Evolutionary conservation across 139 green algal species (phyloP), one percentile per base, ranked within the genome.

Genomic region (Trebouxia sp.): DNA sequence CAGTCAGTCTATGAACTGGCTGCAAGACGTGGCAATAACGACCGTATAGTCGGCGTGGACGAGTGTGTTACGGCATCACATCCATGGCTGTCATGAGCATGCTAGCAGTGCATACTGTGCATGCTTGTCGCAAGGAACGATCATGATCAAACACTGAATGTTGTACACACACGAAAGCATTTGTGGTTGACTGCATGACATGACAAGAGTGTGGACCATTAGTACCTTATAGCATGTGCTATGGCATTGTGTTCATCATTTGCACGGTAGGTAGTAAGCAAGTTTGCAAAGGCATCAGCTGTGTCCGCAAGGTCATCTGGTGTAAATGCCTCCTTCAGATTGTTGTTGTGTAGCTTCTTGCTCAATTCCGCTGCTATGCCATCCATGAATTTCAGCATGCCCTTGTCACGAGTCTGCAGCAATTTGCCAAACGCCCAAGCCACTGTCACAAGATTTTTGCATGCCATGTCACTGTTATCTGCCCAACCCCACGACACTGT

Each of bases 321-420:
- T 17, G 62, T 72, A 3, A 72, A 72, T 20, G 62, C 62, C n/a
- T 72, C 62, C 62, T 45, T 72, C 32, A 72, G 35, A 32, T 45
- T 30, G 32, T 72, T 72, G 35, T 72, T 72, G 62, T 72, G 62
- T 2, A 72, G 62, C 62, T 72, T 72, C 12, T 72, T 72, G 32
- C 62, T 72, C 8, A 72, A 35, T 35, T 72, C 62, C 14, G 62
- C 62, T 45, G 62, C 62, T 28, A 72, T 45, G 32, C 28, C 35
- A n/a, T 72, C 62, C 35, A 45, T 28, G 32, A 72, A 72, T 3
- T 43, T 30, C 17, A 72, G 32, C 32, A 45, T 12, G 62, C 35
- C n/a, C 42, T 35, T 11, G 15, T 72, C 12, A 24, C 62, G 43
- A 5, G n/a, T 17, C 24, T 72, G 62, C 14, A 72, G 35, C 28